phyloP scores from a whole-genome alignment of 2,329 filamentous ascomycete species.

The Trichoderma sp. region DNA sequence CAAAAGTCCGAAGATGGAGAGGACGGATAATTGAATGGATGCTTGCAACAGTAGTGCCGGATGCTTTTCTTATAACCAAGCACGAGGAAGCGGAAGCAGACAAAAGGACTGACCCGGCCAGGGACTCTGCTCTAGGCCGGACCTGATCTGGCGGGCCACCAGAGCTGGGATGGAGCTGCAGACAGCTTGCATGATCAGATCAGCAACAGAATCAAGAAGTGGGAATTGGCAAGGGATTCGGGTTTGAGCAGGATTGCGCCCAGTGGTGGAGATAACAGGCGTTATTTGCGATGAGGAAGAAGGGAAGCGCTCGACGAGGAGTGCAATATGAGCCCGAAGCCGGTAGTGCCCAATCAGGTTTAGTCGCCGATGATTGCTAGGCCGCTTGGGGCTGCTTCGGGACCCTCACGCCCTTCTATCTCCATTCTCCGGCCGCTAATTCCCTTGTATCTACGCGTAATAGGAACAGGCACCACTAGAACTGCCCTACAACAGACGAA shows the following conservation, averaged over 20 bases:
- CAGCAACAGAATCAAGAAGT: background rate
- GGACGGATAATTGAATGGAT: background rate
- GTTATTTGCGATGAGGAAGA: background rate
- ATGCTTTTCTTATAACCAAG: background rate
- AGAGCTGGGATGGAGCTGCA: background rate
- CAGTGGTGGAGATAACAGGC: slow-evolving; percentile 13
- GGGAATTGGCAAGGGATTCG: slow-evolving; percentile 16
- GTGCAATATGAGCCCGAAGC: background rate
- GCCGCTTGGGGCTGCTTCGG: background rate
- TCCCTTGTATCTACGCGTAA: background rate
- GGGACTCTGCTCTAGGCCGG: background rate
- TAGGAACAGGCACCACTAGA: background rate
- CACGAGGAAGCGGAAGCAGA: background rate
- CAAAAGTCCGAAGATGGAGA: background rate
- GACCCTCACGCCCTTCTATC: background rate
- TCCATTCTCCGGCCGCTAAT: slow-evolving; percentile 11
- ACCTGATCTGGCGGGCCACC: background rate
- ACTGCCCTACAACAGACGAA: background rate
- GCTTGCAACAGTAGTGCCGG: background rate
- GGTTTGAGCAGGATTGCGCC: slow-evolving; percentile 9
- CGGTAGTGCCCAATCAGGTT: background rate
- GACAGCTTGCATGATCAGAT: slow-evolving; percentile 15
- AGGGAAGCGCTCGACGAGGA: background rate
- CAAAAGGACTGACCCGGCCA: background rate
- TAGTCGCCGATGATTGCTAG: background rate